Evolutionary conservation across 2,329 filamentous ascomycete genomes (phyloP).

Genomic region (Colletotrichum ledebouriae): DNA sequence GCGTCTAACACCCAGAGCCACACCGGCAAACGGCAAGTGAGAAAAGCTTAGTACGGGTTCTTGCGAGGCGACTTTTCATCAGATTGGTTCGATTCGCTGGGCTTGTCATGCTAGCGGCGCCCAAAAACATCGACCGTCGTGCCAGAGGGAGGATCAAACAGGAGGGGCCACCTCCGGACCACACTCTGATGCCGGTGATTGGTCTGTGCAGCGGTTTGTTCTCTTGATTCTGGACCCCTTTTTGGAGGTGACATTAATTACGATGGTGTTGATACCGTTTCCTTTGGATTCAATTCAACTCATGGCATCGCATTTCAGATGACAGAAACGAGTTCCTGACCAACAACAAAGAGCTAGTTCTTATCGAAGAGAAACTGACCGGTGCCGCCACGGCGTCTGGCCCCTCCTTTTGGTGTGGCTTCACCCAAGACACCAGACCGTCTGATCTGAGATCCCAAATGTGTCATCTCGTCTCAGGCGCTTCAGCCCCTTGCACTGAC

Average conservation of each 20-base stretch:
- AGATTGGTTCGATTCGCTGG: conserved; percentile 17
- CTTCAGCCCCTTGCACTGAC: conserved; percentile 31
- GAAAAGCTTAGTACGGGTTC: conserved; percentile 5
- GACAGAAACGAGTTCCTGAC: too few relatives aligned
- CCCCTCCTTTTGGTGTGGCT: conserved; percentile 6
- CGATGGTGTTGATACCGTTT: neutral
- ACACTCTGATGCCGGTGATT: conserved; percentile 14
- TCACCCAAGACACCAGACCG: conserved; percentile 40
- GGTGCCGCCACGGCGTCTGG: neutral
- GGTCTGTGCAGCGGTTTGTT: conserved; percentile 27
- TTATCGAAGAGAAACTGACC: neutral
- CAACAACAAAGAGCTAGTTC: neutral
- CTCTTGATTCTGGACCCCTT: neutral
- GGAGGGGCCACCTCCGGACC: conserved; percentile 38
- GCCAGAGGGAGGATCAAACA: conserved; percentile 41
- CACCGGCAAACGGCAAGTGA: neutral
- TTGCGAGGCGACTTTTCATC: neutral
- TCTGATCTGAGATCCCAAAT: conserved; percentile 43
- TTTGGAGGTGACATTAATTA: neutral
- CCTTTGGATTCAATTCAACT: too few relatives aligned
- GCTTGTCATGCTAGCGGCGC: conserved; percentile 20
- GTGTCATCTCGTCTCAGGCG: conserved; percentile 44
- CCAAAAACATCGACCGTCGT: conserved; percentile 34
- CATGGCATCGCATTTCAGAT: too few relatives aligned
- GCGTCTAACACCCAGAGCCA: conserved; percentile 13